Evolutionary conservation across 2,329 filamentous ascomycete genomes (phyloP), one percentile per base, ranked within the genome.

Genomic region (Calonectria hongkongensis): DNA sequence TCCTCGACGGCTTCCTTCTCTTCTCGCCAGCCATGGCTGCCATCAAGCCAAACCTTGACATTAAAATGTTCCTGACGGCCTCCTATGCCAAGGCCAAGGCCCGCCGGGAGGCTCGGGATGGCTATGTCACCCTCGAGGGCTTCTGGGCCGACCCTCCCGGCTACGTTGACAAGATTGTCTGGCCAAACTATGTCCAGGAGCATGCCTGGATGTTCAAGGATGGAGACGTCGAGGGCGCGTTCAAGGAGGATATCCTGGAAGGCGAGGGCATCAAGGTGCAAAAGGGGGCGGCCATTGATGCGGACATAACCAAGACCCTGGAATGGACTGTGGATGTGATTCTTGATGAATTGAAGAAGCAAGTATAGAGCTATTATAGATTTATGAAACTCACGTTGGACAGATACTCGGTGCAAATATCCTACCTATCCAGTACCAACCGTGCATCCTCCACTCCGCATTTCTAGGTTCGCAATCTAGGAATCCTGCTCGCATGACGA

Each of bases 61-160:
- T 97, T 48, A 94, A 92, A 79, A 84, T 98, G 4, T 96, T 98
- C 79, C 85, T 98, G 21, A 90, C 92, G 0, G 93, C 94, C 2
- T 90, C 91, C 33, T 92, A 93, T 72, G 86, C 85, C 15, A 89
- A 85, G 48, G 93, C 93, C 3, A 94, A 93, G 79, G 84, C 86
- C 41, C 88, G 94, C 28, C 87, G 94, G 36, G 91, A 94, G 80
- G 91, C 91, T 0, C 87, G 94, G 67, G 91, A 89, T 76, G 94
- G 94, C 13, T 97, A 97, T 82, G 94, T 95, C 36, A 96, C 94
- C 3, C 84, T 94, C 6, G 92, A 98, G 80, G 96, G 96, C 33
- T 99, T 98, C 86, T 99, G 97, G 97, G 89, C 92, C 70, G 97
- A 99, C 83, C 97, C 97, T 0, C 95, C 95, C 0, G 96, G 95